Evolutionary conservation across 768 basidiomycete genomes (phyloP).

Genomic region (Mrakia blollopis): DNA sequence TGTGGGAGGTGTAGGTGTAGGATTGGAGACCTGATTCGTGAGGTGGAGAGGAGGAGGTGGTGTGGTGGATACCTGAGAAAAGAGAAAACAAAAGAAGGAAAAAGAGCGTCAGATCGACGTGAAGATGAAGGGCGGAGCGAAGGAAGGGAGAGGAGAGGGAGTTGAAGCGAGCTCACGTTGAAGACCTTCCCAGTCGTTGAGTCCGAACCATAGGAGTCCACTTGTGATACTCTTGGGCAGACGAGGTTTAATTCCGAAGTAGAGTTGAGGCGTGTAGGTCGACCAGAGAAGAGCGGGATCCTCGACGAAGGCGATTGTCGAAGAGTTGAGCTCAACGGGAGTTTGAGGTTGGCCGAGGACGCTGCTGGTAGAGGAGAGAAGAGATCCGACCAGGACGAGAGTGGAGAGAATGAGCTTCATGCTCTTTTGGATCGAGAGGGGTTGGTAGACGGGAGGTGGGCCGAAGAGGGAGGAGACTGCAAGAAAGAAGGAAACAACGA

Average conservation of each 20-base stretch:
- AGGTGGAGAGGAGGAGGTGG: conserved; percentile 76
- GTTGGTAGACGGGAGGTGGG: no score
- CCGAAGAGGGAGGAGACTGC: no score
- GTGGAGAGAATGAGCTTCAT: background rate
- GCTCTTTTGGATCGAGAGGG: background rate
- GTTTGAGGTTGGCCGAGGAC: background rate
- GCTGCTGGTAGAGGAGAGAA: background rate
- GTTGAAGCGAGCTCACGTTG: conserved; percentile 42
- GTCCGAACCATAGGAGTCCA: conserved; percentile 90
- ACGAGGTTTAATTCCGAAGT: conserved; percentile 83
- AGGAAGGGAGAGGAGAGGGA: conserved; percentile 13
- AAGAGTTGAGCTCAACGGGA: background rate
- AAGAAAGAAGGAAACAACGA: background rate
- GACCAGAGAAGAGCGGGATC: conserved; percentile 61
- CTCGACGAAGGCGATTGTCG: conserved; percentile 3
- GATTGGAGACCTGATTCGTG: conserved; percentile 72
- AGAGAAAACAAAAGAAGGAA: background rate
- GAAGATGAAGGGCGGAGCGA: background rate
- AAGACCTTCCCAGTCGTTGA: conserved; percentile 69
- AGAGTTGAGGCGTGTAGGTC: conserved; percentile 84
- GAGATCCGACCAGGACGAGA: background rate
- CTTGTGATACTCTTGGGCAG: conserved; percentile 86
- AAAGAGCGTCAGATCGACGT: conserved; percentile 47
- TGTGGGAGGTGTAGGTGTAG: conserved; percentile 85
- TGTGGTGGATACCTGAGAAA: conserved; percentile 24